Conservation (phyloP, 73 alveolate genomes). For the Halteria grandinella region DNA sequence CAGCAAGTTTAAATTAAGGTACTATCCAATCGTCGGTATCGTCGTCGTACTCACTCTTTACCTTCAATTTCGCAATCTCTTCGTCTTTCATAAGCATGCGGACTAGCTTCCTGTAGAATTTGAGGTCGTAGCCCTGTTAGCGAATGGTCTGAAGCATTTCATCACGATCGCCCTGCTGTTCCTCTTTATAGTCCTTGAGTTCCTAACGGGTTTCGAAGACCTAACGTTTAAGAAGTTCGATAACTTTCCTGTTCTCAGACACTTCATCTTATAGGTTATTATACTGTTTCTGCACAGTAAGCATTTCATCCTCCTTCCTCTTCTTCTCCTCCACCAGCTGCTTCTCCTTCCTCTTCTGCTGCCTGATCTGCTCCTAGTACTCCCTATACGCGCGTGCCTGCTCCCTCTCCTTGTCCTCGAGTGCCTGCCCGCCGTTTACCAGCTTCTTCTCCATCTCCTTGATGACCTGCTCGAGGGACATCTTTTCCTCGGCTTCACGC, state of each 20-base stretch:
- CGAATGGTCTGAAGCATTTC: slow-evolving; percentile 79
- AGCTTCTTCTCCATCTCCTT: slow-evolving; percentile 71
- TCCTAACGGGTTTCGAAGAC: slow-evolving; percentile 55
- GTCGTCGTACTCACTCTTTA: slow-evolving; percentile 35
- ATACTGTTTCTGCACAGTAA: slow-evolving; percentile 67
- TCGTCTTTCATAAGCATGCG: slow-evolving; percentile 46
- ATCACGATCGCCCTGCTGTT: slow-evolving; percentile 78
- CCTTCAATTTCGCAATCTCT: slow-evolving; percentile 35
- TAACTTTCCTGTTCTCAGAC: slow-evolving; percentile 57
- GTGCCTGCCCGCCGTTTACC: slow-evolving; percentile 75
- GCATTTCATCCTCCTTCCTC: slow-evolving; percentile 74
- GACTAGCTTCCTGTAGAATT: slow-evolving; percentile 12
- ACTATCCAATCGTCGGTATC: slow-evolving; percentile 42
- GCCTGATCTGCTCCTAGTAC: slow-evolving; percentile 65
- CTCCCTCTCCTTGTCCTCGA: slow-evolving; percentile 78
- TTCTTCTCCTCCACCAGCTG: slow-evolving; percentile 69
- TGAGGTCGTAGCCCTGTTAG: slow-evolving; percentile 64
- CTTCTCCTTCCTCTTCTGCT: slow-evolving; percentile 73
- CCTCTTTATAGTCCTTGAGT: slow-evolving; percentile 81
- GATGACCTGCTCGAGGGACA: slow-evolving; percentile 65
- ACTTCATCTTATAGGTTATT: slow-evolving; percentile 69
- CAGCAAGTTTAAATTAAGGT: slow-evolving; percentile 34
- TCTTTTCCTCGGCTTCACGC: slow-evolving; percentile 43
- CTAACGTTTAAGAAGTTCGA: slow-evolving; percentile 51
- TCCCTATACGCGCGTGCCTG: slow-evolving; percentile 57